A percentile compares a stretch with the other conserved stretches of the same genome.
Evolutionary conservation across 2,329 filamentous ascomycete genomes (phyloP).

Genomic region (Akanthomyces dipterigenus): DNA sequence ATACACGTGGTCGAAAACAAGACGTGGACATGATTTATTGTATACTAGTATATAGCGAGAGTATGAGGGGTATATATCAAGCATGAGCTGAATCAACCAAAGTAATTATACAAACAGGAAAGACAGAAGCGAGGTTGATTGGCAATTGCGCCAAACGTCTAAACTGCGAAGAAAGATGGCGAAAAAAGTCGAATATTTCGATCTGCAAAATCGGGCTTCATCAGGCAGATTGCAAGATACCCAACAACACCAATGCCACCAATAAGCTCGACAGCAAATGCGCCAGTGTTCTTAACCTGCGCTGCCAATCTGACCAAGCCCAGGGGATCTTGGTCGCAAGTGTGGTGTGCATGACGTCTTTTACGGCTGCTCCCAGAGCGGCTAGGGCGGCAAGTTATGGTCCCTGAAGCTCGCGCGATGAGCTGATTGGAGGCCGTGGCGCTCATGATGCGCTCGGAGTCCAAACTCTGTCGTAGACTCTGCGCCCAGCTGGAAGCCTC

Average conservation of each 20-base stretch:
- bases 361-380: neutral
- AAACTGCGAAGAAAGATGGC: conserved; percentile 6
- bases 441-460: conserved; percentile 22
- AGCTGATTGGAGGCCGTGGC: neutral
- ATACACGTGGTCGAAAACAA: neutral
- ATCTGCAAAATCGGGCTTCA: conserved; percentile 20
- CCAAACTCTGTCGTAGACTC: conserved; percentile 28
- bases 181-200: conserved; percentile 12
- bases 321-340: conserved; percentile 60
- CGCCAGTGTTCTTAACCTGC: conserved; percentile 56
- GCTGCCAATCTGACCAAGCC: conserved; percentile 67
- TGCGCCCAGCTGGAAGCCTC: conserved; percentile 33
- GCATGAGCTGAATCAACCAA: neutral
- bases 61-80: conserved; percentile 2
- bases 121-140: neutral
- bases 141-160: neutral
- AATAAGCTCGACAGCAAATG: conserved; percentile 64
- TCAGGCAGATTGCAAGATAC: conserved; percentile 60
- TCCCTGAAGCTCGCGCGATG: neutral
- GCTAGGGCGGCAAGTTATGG: neutral
- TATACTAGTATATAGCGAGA: neutral
- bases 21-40: neutral
- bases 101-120: neutral
- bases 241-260: conserved; percentile 69
- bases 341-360: conserved; percentile 25